phyloP scores from a whole-genome alignment of 2,329 filamentous ascomycete species.

The Geosmithia putterillii region DNA sequence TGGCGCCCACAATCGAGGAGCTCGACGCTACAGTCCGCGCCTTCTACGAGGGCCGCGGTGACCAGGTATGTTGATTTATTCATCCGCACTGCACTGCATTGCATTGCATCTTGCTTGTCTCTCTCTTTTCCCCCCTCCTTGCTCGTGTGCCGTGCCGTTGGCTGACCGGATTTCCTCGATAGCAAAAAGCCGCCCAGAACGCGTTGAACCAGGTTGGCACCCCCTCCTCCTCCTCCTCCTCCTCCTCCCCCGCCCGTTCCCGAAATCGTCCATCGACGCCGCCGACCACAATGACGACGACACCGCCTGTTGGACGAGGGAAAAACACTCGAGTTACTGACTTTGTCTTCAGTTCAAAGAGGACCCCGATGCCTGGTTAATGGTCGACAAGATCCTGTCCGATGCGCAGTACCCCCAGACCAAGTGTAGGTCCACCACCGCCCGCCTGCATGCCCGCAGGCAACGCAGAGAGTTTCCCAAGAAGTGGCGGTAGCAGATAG shows the following conservation, averaged over 20 bases:
- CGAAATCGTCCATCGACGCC: not conserved
- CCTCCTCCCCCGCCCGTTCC: not conserved
- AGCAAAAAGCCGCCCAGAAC: constrained; percentile 96
- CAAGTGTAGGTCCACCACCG: constrained; percentile 63
- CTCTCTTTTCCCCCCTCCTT: not conserved
- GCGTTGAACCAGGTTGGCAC: constrained; percentile 75
- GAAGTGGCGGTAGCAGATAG: not conserved
- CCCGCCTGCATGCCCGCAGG: too few species aligned
- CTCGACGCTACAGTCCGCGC: constrained; percentile 91
- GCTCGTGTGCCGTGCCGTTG: constrained; percentile 2
- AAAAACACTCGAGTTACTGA: constrained; percentile 1
- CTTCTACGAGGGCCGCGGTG: constrained; percentile 95
- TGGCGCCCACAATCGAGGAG: constrained; percentile 74
- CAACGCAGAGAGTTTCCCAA: too few species aligned
- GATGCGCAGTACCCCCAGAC: constrained; percentile 90
- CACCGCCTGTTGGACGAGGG: not conserved
- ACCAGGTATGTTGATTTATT: constrained; percentile 76
- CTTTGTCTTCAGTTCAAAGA: constrained; percentile 71
- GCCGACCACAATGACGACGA: constrained; percentile 1
- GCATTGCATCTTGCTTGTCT: constrained; percentile 2
- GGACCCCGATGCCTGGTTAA: constrained; percentile 93
- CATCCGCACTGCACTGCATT: too few species aligned
- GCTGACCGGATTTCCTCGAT: constrained; percentile 27
- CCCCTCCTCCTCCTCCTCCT: constrained; percentile 4
- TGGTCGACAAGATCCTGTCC: constrained; percentile 93